Percentiles rank a stretch among this genome's conserved stretches.
Conservation (phyloP, 2,329 filamentous ascomycete species). For the Fusarium sp. region DNA sequence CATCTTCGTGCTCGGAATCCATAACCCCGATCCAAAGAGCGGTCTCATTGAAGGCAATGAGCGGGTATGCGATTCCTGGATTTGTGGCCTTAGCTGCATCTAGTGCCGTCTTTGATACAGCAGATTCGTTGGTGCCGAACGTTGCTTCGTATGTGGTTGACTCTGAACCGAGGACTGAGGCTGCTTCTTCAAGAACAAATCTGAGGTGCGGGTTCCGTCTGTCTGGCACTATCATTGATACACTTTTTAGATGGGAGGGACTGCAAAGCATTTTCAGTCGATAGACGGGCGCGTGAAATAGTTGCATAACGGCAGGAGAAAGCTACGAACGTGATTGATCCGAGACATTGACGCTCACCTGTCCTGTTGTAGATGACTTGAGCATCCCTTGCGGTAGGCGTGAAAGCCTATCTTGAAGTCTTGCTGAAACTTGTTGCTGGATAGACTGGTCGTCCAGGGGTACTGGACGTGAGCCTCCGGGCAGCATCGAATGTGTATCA, state of each 20-base stretch:
- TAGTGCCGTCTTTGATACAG: neutral
- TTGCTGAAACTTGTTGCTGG: neutral
- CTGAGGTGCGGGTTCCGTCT: neutral
- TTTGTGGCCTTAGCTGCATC: neutral
- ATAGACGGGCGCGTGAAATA: constrained; percentile 15
- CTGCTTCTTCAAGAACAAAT: neutral
- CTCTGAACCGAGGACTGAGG: neutral
- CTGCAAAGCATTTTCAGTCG: neutral
- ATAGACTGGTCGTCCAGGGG: neutral
- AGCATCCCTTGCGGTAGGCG: neutral
- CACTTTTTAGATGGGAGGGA: neutral
- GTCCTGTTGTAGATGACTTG: neutral
- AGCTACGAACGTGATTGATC: neutral
- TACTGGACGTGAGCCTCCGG: neutral
- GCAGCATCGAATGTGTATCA: constrained; percentile 6
- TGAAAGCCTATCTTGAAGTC: neutral
- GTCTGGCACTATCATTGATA: neutral
- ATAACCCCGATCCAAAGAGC: constrained; percentile 17
- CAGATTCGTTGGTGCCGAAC: neutral
- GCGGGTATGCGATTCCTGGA: neutral
- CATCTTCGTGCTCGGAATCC: neutral
- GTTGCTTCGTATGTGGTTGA: neutral
- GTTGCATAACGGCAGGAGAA: neutral
- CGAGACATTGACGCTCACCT: constrained; percentile 17
- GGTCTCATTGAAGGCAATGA: constrained; percentile 5